phyloP scores from a whole-genome alignment of 345 rosid genomes.

The Rhodamnia rubescens region DNA sequence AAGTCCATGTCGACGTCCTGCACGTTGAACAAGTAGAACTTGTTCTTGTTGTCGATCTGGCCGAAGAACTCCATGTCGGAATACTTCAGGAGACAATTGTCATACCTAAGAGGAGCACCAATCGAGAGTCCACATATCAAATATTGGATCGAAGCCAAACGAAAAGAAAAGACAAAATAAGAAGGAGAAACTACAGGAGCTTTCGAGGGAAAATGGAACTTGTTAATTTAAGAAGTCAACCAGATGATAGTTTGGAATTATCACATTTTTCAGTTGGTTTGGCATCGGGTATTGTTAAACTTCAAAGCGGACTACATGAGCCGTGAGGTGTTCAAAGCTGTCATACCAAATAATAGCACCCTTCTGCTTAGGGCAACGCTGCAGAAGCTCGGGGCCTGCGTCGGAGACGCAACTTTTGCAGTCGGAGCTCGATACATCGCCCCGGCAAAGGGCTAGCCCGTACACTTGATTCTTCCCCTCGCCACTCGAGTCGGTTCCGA shows the following conservation, averaged over 20 bases:
- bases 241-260: background rate
- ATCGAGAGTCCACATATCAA: background rate
- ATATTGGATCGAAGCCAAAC: background rate
- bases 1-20: slow-evolving; percentile 8
- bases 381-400: slow-evolving; percentile 15
- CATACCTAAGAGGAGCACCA: background rate
- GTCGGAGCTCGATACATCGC: slow-evolving; percentile 16
- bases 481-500: slow-evolving; percentile 8
- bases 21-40: slow-evolving; percentile 25
- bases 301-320: background rate
- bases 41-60: slow-evolving; percentile 20
- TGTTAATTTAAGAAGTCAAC: background rate
- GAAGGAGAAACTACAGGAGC: background rate
- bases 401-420: slow-evolving; percentile 25
- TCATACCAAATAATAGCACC: slow-evolving; percentile 34
- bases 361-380: slow-evolving; percentile 24
- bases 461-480: slow-evolving; percentile 2
- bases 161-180: background rate
- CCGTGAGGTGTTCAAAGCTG: background rate
- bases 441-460: slow-evolving; percentile 32
- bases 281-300: background rate
- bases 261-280: slow-evolving; percentile 8
- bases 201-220: background rate
- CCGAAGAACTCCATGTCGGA: slow-evolving; percentile 21
- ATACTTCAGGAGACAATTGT: slow-evolving; percentile 30